phyloP scores from a whole-genome alignment of 148 eudicot species.

The Hydrangea macrophylla region DNA sequence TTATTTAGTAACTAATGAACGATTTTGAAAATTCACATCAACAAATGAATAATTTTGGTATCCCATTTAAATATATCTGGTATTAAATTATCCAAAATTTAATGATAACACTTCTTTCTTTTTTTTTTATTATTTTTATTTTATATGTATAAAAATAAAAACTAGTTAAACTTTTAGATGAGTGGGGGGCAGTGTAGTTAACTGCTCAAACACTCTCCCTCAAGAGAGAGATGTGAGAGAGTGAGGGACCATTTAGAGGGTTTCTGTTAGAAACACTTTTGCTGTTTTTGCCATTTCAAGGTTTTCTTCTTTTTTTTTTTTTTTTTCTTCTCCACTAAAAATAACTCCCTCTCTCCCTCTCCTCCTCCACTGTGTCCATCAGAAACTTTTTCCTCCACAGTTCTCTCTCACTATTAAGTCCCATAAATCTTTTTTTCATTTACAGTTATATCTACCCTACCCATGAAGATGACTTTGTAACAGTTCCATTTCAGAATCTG shows the following conservation, averaged over 20 bases:
- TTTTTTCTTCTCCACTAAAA: slow-evolving; percentile 9
- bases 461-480: slow-evolving; percentile 28
- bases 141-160: background rate
- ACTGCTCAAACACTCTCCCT: slow-evolving; percentile 12
- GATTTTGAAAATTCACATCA: too few relatives aligned
- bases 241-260: slow-evolving; percentile 1
- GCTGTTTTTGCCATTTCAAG: slow-evolving; percentile 16
- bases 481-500: slow-evolving; percentile 14
- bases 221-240: slow-evolving; percentile 3
- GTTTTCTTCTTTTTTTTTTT: too few relatives aligned
- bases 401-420: background rate
- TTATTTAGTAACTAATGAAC: too few relatives aligned
- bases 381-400: too few relatives aligned
- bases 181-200: background rate
- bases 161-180: background rate
- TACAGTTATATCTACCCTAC: background rate
- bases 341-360: slow-evolving; percentile 7
- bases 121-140: too few relatives aligned
- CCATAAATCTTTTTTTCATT: background rate
- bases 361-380: background rate
- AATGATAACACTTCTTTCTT: too few relatives aligned
- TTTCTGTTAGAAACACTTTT: slow-evolving; percentile 21
- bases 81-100: too few relatives aligned
- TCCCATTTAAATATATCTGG: too few relatives aligned
- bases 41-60: too few relatives aligned